These are phyloP conservation scores for Chlorella sp. DNA, from an alignment of 139 green algal genomes.

Conservation along the genomic window DNA sequence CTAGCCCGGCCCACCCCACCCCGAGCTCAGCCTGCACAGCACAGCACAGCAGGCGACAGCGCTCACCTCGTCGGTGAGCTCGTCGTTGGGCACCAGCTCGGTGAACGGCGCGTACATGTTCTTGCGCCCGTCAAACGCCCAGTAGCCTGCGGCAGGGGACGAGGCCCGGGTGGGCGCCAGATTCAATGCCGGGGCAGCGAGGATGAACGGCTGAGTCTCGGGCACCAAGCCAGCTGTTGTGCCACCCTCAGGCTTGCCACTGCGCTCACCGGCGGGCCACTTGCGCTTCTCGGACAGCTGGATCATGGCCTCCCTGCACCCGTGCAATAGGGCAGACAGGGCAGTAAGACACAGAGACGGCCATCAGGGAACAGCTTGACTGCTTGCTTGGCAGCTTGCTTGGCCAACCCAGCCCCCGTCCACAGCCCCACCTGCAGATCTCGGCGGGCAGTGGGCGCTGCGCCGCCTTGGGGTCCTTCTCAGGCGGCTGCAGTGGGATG, in stretches of 20 bases:
- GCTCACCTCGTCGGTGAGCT: slow-evolving; percentile 14
- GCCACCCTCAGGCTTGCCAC: no score
- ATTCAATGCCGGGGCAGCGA: no score
- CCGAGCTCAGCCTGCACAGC: neutral
- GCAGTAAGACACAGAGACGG: no score
- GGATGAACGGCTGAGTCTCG: no score
- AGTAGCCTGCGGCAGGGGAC: neutral
- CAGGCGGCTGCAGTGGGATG: neutral
- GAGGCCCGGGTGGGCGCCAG: no score
- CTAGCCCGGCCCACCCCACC: no score
- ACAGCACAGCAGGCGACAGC: neutral
- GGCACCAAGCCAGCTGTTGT: no score
- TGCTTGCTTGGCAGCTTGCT: neutral
- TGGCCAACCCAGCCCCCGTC: neutral
- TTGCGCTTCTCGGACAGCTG: neutral
- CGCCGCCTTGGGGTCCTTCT: neutral
- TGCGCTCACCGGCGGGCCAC: neutral
- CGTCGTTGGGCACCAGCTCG: slow-evolving; percentile 24
- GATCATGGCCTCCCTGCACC: slow-evolving; percentile 4
- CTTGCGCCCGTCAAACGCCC: slow-evolving; percentile 47
- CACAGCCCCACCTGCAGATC: slow-evolving; percentile 16
- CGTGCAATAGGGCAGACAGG: neutral
- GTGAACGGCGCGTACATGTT: slow-evolving; percentile 42
- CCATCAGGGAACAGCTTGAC: no score
- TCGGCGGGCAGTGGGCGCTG: slow-evolving; percentile 35